Conservation (phyloP, 805 yeast species). For the Jamesozyma rosinii region DNA sequence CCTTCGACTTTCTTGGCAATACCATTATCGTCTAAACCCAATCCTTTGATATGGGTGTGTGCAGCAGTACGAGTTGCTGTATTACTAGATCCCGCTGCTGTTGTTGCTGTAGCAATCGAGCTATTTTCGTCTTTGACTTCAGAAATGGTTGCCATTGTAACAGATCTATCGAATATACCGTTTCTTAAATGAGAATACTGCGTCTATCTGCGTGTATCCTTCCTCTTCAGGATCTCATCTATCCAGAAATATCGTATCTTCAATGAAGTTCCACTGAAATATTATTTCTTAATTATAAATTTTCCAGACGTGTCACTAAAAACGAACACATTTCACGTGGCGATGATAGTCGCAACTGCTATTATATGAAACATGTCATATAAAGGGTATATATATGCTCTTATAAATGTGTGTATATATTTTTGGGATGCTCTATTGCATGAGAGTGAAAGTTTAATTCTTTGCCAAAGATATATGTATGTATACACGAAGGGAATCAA, state of each 20-base stretch:
- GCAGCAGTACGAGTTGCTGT: conserved; percentile 65
- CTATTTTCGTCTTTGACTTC: conserved; percentile 52
- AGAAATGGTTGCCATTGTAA: conserved; percentile 60
- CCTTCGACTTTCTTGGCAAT: conserved; percentile 76
- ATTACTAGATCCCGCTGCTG: conserved; percentile 4
- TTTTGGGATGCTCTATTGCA: no score
- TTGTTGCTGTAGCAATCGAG: neutral
- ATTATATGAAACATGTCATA: no score
- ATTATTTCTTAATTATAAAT: neutral
- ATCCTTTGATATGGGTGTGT: conserved; percentile 92
- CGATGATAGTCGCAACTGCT: no score
- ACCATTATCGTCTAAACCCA: conserved; percentile 88
- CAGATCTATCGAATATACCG: neutral
- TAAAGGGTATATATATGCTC: no score
- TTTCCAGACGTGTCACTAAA: neutral
- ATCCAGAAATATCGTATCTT: neutral
- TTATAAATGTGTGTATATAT: no score
- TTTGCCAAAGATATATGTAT: no score
- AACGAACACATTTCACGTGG: neutral
- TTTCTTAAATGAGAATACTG: no score
- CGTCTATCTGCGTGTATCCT: neutral
- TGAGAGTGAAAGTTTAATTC: no score
- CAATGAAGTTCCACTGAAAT: neutral
- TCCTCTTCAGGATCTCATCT: neutral
- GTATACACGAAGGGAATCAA: neutral